Conservation (phyloP, 163 green algal species). For the Chlorella variabilis region DNA sequence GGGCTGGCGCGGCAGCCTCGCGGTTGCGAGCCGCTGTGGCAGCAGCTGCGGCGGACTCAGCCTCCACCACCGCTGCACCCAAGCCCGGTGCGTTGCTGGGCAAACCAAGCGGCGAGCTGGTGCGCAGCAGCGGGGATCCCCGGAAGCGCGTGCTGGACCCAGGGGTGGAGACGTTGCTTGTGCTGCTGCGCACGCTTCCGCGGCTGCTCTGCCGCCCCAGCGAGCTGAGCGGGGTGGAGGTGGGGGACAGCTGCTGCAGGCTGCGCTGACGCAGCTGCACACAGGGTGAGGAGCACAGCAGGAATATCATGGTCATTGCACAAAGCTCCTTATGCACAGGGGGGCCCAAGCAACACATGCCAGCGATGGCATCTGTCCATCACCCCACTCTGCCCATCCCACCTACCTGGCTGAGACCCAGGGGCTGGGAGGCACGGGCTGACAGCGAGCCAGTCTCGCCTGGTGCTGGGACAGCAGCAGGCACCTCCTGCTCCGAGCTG, state of each 20-base stretch:
- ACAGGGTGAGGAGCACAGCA: background rate
- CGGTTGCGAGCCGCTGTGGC: background rate
- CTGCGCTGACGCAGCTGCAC: conserved; percentile 32
- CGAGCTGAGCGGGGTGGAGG: conserved; percentile 29
- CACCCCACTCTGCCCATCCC: too few relatives aligned
- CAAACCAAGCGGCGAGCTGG: conserved; percentile 1
- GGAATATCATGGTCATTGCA: too few relatives aligned
- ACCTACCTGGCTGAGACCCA: conserved; percentile 8
- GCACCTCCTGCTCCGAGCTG: background rate
- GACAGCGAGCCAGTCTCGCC: background rate
- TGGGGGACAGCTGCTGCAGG: conserved; percentile 36
- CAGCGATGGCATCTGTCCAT: too few relatives aligned
- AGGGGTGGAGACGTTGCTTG: background rate
- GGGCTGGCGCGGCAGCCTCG: too few relatives aligned
- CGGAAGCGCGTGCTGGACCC: background rate
- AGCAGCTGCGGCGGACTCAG: background rate
- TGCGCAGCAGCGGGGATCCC: conserved; percentile 3
- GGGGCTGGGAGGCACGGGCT: background rate
- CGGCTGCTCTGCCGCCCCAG: conserved; percentile 31
- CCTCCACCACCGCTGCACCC: background rate
- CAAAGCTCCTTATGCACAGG: too few relatives aligned
- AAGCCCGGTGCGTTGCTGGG: background rate
- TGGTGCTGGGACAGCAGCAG: background rate
- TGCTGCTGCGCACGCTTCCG: conserved; percentile 10
- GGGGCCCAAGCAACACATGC: too few relatives aligned